Conservation (phyloP, 768 basidiomycete genomes). For the Paxillus ammoniavirescens region DNA sequence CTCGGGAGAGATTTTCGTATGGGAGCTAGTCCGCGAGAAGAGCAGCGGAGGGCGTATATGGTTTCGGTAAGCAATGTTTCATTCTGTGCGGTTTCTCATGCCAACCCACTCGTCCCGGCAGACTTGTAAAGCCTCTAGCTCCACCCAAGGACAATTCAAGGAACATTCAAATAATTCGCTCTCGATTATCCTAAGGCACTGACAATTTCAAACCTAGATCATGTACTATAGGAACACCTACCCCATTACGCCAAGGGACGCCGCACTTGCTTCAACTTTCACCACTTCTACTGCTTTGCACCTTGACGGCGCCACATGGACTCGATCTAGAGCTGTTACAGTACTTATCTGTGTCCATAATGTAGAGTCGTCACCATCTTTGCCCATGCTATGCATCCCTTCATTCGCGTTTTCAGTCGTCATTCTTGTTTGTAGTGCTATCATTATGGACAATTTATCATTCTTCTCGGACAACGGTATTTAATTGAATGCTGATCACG, state of each 20-base stretch:
- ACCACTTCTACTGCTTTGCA: neutral
- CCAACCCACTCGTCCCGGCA: neutral
- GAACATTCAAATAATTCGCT: constrained; percentile 20
- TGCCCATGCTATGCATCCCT: neutral
- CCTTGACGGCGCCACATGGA: neutral
- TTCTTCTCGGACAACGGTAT: constrained; percentile 2
- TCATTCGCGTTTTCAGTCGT: neutral
- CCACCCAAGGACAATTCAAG: constrained; percentile 21
- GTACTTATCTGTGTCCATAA: neutral
- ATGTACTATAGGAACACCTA: constrained; percentile 7
- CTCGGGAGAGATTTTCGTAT: constrained; percentile 36
- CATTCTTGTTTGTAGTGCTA: constrained; percentile 17
- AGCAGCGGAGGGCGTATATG: constrained; percentile 58
- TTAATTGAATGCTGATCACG: neutral
- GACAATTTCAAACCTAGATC: constrained; percentile 16
- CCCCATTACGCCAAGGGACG: constrained; percentile 9
- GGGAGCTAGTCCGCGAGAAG: constrained; percentile 65
- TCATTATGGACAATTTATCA: constrained; percentile 5
- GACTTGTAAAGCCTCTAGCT: constrained; percentile 21
- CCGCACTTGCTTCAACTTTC: constrained; percentile 4
- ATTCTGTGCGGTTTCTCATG: neutral
- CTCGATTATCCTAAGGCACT: constrained; percentile 18
- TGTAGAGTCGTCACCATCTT: neutral
- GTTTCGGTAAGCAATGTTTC: constrained; percentile 51
- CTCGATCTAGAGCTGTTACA: neutral